Evolutionary conservation across 2,329 filamentous ascomycete genomes (phyloP), one percentile per base, ranked within the genome.

Genomic region (Niveomyces coronatus): DNA sequence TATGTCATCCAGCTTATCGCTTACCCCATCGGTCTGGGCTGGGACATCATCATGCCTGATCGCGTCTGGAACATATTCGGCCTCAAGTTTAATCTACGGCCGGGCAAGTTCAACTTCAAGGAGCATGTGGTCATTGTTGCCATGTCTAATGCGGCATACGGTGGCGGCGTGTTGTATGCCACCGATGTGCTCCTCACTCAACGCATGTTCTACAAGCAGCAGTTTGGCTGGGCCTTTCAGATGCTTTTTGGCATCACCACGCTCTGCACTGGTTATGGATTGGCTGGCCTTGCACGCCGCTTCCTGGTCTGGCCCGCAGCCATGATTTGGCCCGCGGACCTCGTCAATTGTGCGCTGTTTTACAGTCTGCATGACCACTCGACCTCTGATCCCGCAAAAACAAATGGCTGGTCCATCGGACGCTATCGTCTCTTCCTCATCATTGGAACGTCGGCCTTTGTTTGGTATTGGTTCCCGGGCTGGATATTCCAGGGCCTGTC

Each of bases 61-160:
- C 64, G 63, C 43, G 61, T 63, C 39, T 70, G 64, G 58, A 70
- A 63, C 24, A 41, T 73, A 7, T 67, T 65, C 39, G 71, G 72
- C 13, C 41, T 71, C 43, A 69, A 66, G 43, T 74, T 74, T 52
- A 75, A 74, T 47, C 57, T 77, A 23, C 67, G 67, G 42, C 65
- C 73, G 0, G 71, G 71, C 14, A 68, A 64, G 15, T 78, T 77
- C 57, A 78, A 76, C 55, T 69, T 67, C 53, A 78, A 77, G 58
- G 74, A 78, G 50, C 73, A 77, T 49, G 69, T 74, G 35, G 58
- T 76, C 27, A 74, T 77, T 47, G 72, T 76, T 17, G 70, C 74
- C 52, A 79, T 79, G 74, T 76, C 74, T 2, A 77, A 76, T 53
- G 74, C 71, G 45, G 71, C 72, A 6, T 75, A 75, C 43, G 71